phyloP scores from a whole-genome alignment of 768 basidiomycete genomes.

The Panellus pusillus region DNA sequence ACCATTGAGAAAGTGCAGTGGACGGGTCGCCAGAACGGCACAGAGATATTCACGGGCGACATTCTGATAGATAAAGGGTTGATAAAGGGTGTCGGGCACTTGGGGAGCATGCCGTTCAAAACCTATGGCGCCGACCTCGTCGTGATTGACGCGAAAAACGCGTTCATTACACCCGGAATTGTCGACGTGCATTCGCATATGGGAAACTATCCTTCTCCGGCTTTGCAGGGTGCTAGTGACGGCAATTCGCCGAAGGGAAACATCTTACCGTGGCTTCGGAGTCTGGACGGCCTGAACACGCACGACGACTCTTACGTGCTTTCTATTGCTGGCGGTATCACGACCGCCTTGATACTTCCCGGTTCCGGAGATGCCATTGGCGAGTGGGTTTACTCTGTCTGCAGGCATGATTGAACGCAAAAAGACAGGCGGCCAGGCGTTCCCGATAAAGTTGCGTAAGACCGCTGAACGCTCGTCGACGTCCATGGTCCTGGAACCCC shows the following conservation, averaged over 20 bases:
- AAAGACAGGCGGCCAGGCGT: constrained; percentile 72
- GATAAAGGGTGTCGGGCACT: constrained; percentile 57
- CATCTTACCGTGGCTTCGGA: constrained; percentile 63
- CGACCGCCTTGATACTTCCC: constrained; percentile 74
- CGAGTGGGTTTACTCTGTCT: constrained; percentile 22
- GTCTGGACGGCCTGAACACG: constrained; percentile 78
- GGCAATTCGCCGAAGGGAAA: constrained; percentile 52
- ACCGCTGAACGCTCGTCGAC: constrained; percentile 70
- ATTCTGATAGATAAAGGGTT: constrained; percentile 71
- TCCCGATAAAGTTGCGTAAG: constrained; percentile 74
- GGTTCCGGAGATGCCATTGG: constrained; percentile 70
- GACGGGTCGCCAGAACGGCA: constrained; percentile 75
- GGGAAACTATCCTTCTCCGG: constrained; percentile 53
- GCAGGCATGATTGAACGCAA: background rate
- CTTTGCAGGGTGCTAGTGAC: constrained; percentile 52
- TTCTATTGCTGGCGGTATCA: constrained; percentile 78
- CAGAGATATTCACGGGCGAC: constrained; percentile 62
- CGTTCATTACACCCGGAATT: constrained; percentile 81
- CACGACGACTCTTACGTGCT: constrained; percentile 72
- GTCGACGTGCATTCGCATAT: constrained; percentile 71
- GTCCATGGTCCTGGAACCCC: constrained; percentile 76
- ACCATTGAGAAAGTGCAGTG: constrained; percentile 37
- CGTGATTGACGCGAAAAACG: constrained; percentile 61
- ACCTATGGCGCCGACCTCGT: constrained; percentile 39
- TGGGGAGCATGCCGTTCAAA: constrained; percentile 31